Evolutionary conservation across 495 filamentous ascomycete genomes (phyloP).

Genomic region (Lichenothelia convexa): DNA sequence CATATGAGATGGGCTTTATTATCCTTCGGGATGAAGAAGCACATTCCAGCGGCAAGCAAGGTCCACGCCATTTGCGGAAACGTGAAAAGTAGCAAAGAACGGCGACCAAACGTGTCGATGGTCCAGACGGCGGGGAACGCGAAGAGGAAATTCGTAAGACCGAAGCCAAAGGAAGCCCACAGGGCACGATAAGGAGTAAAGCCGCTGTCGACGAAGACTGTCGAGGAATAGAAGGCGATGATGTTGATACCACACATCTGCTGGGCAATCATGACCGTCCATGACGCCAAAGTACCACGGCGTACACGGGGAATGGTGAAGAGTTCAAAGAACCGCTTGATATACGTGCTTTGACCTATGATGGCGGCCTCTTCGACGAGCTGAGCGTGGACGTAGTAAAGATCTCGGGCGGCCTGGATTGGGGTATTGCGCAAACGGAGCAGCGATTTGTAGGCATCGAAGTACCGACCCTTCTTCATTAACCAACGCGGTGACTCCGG

Average conservation of each 20-base stretch:
- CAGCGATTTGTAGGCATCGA: conserved; percentile 38
- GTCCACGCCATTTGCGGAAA: conserved; percentile 77
- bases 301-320: conserved; percentile 57
- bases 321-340: conserved; percentile 40
- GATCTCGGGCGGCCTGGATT: conserved; percentile 57
- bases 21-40: conserved; percentile 40
- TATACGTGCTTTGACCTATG: conserved; percentile 24
- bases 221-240: conserved; percentile 59
- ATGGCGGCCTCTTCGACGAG: conserved; percentile 26
- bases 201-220: conserved; percentile 49
- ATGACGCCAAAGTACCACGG: conserved; percentile 45
- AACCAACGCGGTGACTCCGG: conserved; percentile 60
- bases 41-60: conserved; percentile 51
- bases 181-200: conserved; percentile 39
- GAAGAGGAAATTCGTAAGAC: conserved; percentile 67
- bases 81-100: conserved; percentile 60
- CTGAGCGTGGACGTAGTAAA: conserved; percentile 55
- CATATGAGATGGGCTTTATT: conserved; percentile 37
- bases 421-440: conserved; percentile 35
- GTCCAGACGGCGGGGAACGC: conserved; percentile 68
- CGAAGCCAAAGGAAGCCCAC: conserved; percentile 60
- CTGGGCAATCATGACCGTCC: conserved; percentile 50
- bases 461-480: conserved; percentile 39
- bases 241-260: conserved; percentile 57
- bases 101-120: conserved; percentile 71